Conservation (phyloP, 441 rosid genomes). For the Dalechampia spathulata region DNA sequence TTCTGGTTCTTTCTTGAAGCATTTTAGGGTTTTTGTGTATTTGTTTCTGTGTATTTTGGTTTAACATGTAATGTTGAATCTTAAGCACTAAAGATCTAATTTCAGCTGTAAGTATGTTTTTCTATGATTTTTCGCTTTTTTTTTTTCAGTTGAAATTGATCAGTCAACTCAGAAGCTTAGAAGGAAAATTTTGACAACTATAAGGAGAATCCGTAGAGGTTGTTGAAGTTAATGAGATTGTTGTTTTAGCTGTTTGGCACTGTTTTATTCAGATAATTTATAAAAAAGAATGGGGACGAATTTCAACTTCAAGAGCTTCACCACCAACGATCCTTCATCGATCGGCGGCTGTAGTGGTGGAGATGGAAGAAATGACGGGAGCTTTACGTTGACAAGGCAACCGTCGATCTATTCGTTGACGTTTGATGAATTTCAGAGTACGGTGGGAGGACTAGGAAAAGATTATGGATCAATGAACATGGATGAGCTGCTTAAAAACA, state of each 20-base stretch:
- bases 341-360: conserved; percentile 21
- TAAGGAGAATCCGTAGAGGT: too few relatives aligned
- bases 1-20: too few relatives aligned
- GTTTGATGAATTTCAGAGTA: conserved; percentile 76
- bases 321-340: conserved; percentile 21
- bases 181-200: too few relatives aligned
- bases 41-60: too few relatives aligned
- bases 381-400: conserved; percentile 43
- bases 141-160: too few relatives aligned
- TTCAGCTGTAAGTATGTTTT: too few relatives aligned
- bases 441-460: conserved; percentile 56
- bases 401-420: conserved; percentile 75
- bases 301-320: conserved; percentile 52
- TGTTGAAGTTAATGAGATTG: background rate
- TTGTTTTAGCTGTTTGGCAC: background rate
- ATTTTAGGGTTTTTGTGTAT: too few relatives aligned
- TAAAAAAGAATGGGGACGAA: conserved; percentile 46
- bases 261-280: conserved; percentile 26
- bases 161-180: too few relatives aligned
- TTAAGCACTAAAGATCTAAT: too few relatives aligned
- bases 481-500: conserved; percentile 89
- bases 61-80: too few relatives aligned
- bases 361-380: too few relatives aligned
- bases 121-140: too few relatives aligned
- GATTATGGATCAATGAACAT: conserved; percentile 93